Evolutionary conservation across 305 asterid species (phyloP), one percentile per base, ranked within the genome.

Genomic region (Fraxinus xanthoxyloides): DNA sequence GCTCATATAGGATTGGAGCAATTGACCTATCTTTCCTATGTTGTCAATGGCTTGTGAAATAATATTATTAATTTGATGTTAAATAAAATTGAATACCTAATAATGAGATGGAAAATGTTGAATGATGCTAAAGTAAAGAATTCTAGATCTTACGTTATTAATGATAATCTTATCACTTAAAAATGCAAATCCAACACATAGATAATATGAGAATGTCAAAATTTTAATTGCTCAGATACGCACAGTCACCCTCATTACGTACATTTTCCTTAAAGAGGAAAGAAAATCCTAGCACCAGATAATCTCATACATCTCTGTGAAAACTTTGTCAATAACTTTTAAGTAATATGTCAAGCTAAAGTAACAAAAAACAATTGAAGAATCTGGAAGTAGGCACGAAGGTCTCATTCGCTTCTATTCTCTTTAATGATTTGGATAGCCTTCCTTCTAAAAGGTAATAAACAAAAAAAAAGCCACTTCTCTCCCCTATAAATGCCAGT

Each of bases 221-320:
- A 75, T 43, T 75, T 36, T 34, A 65, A 34, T 40, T 34, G 3
- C 35, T 7, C 24, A 46, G 83, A 86, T 78, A 51, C 75, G 54
- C 85, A 67, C n/a, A n/a, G 84, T 82, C 84, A 75, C 59, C 77
- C 81, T 82, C 85, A 82, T 84, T 80, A 82, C 81, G 72, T 75
- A 13, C 15, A 76, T 70, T 80, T 86, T 83, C 78, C 70, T 30
- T 48, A 36, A 32, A 75, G 21, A 15, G 40, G 81, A 78, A 82
- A 83, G 67, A 77, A 84, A 77, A 85, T 85, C 79, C 26, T 23
- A 0, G 2, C 6, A 1, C 17, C 2, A 76, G 24, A 77, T 23
- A 48, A 38, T 23, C 24, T 56, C 75, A 15, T 61, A 67, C 5
- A 80, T 74, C 72, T 8, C 1, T 46, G 26, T 46, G 43, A 54